A percentile compares a stretch with the other conserved stretches of the same genome.
phyloP scores from a whole-genome alignment of 352 stramenopile species.

The Thraustochytrium striatum region DNA sequence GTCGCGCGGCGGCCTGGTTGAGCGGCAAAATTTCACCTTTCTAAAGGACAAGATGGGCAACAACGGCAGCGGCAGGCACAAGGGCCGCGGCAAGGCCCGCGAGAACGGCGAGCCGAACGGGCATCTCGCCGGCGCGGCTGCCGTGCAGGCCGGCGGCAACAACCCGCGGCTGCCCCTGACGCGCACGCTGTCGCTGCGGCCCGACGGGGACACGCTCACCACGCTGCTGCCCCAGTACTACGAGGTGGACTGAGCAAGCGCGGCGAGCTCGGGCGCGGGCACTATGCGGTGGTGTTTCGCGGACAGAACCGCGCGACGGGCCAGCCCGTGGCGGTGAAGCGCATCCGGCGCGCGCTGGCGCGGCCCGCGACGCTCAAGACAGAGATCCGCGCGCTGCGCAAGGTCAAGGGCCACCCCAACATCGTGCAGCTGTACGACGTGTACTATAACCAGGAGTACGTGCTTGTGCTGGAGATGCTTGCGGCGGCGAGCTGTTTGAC shows the following conservation, averaged over 20 bases:
- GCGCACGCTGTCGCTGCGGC: conserved; percentile 16
- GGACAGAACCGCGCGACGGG: conserved; percentile 18
- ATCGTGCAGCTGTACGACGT: conserved; percentile 74
- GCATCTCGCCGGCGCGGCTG: too few relatives aligned
- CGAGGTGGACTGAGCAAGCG: conserved; percentile 23
- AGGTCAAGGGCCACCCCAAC: conserved; percentile 70
- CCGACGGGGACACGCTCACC: conserved; percentile 24
- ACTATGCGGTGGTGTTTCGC: conserved; percentile 31
- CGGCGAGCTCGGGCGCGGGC: conserved; percentile 20
- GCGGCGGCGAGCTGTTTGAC: conserved; percentile 76
- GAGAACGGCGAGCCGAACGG: too few relatives aligned
- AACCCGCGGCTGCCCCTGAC: conserved; percentile 20
- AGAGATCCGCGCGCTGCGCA: conserved; percentile 36
- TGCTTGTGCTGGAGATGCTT: conserved; percentile 80
- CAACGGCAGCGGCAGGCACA: too few relatives aligned
- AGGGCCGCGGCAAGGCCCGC: too few relatives aligned
- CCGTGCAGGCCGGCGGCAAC: too few relatives aligned
- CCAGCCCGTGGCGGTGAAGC: conserved; percentile 35
- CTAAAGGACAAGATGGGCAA: too few relatives aligned
- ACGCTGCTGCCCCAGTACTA: conserved; percentile 35
- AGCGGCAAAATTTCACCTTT: too few relatives aligned
- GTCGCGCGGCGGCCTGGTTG: too few relatives aligned
- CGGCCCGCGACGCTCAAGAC: conserved; percentile 43
- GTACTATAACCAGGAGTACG: conserved; percentile 76
- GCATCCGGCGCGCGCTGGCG: conserved; percentile 21